phyloP scores from a whole-genome alignment of 129 eudicot species.

The Kitagawia praeruptora region DNA sequence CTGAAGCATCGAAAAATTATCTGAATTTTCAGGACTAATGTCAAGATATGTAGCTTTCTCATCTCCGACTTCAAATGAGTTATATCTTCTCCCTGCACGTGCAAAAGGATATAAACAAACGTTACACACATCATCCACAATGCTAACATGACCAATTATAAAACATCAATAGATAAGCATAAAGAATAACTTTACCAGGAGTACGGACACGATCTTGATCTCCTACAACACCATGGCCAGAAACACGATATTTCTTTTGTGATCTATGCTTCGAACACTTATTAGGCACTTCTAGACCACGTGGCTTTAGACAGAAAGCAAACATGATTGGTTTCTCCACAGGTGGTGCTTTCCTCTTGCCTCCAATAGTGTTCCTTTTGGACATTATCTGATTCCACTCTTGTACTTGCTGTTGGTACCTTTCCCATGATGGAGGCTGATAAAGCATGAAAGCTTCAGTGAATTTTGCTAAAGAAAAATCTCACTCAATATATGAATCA shows the following conservation, averaged over 20 bases:
- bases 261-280: conserved; percentile 81
- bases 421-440: conserved; percentile 93
- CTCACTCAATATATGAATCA: background rate
- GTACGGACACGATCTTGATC: conserved; percentile 49
- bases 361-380: conserved; percentile 34
- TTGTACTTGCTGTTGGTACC: conserved; percentile 68
- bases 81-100: conserved; percentile 53
- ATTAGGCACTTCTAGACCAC: conserved; percentile 71
- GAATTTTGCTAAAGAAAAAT: background rate
- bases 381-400: conserved; percentile 62
- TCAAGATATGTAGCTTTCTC: conserved; percentile 29
- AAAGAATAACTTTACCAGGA: conserved; percentile 30
- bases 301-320: conserved; percentile 83
- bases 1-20: conserved; percentile 34
- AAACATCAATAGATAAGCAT: background rate
- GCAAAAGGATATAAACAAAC: background rate
- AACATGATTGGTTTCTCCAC: conserved; percentile 78
- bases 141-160: background rate
- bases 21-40: conserved; percentile 37
- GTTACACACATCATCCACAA: background rate
- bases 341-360: conserved; percentile 40
- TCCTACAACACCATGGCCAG: conserved; percentile 38
- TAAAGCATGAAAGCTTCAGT: conserved; percentile 1
- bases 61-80: conserved; percentile 41
- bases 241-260: conserved; percentile 54